phyloP scores from a whole-genome alignment of 306 rosid species.

The Cicer yamashitae region DNA sequence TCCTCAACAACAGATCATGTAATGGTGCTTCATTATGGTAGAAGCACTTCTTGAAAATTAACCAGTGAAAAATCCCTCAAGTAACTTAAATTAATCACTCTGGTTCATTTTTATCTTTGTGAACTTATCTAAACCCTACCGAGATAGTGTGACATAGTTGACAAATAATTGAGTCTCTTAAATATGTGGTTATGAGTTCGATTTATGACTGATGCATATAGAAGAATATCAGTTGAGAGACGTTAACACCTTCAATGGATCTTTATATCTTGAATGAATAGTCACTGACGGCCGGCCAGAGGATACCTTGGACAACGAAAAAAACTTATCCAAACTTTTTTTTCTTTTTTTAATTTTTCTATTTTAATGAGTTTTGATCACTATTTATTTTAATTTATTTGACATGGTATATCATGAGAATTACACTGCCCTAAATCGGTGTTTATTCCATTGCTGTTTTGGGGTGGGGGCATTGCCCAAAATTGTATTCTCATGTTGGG shows the following conservation, averaged over 20 bases:
- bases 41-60: slow-evolving; percentile 50
- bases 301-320: no score
- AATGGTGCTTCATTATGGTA: slow-evolving; percentile 81
- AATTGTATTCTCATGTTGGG: slow-evolving; percentile 48
- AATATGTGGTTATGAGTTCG: no score
- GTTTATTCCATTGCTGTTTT: slow-evolving; percentile 47
- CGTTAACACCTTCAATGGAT: no score
- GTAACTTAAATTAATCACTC: slow-evolving; percentile 24
- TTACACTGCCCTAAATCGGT: slow-evolving; percentile 43
- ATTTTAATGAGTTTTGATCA: slow-evolving; percentile 45
- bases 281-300: no score
- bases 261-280: no score
- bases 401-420: slow-evolving; percentile 48
- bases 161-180: no score
- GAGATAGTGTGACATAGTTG: no score
- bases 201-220: no score
- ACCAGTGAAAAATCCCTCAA: background rate
- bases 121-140: slow-evolving; percentile 45
- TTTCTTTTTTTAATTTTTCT: slow-evolving; percentile 33
- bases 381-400: slow-evolving; percentile 47
- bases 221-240: no score
- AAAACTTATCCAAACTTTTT: slow-evolving; percentile 38
- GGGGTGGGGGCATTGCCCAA: slow-evolving; percentile 48
- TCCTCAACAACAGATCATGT: slow-evolving; percentile 77
- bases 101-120: slow-evolving; percentile 48